Conservation (phyloP, 2,329 filamentous ascomycete genomes). For the Niveomyces coronatus region DNA sequence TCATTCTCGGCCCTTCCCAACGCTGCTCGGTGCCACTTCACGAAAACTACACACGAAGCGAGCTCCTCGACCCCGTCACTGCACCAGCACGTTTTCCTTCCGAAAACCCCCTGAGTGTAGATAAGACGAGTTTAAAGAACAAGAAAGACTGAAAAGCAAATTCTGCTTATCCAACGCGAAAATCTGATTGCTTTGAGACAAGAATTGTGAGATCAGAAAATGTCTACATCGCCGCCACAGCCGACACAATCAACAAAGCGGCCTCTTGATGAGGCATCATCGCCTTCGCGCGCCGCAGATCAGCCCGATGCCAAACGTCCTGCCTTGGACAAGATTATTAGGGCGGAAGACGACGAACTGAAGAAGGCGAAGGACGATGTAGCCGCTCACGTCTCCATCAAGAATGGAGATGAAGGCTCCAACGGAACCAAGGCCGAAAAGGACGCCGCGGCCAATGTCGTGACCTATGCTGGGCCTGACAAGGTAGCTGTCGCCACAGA, state of each 20-base stretch:
- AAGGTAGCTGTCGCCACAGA: slow-evolving; percentile 32
- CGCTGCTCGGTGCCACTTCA: slow-evolving; percentile 29
- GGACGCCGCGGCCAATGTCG: slow-evolving; percentile 52
- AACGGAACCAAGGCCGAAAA: slow-evolving; percentile 45
- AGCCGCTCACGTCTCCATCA: slow-evolving; percentile 30
- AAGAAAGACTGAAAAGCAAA: slow-evolving; percentile 25
- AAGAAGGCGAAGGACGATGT: slow-evolving; percentile 22
- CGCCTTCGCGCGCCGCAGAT: slow-evolving; percentile 80
- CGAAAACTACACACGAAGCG: slow-evolving; percentile 32
- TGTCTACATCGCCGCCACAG: slow-evolving; percentile 62
- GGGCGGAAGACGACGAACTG: slow-evolving; percentile 47
- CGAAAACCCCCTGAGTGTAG: slow-evolving; percentile 76
- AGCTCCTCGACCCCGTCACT: slow-evolving; percentile 38
- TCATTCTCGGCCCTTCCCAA: slow-evolving; percentile 22
- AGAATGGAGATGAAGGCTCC: slow-evolving; percentile 38
- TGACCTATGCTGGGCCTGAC: slow-evolving; percentile 38
- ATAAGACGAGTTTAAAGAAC: slow-evolving; percentile 40
- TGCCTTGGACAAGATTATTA: slow-evolving; percentile 84
- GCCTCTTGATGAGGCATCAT: slow-evolving; percentile 93
- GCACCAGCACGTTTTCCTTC: slow-evolving; percentile 90
- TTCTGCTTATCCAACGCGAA: neutral
- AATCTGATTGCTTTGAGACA: neutral
- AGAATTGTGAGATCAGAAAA: slow-evolving; percentile 28
- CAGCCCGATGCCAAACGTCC: slow-evolving; percentile 96
- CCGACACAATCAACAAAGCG: slow-evolving; percentile 73